Evolutionary conservation across 306 rosid genomes (phyloP).

Genomic region (Luffa aegyptiaca): DNA sequence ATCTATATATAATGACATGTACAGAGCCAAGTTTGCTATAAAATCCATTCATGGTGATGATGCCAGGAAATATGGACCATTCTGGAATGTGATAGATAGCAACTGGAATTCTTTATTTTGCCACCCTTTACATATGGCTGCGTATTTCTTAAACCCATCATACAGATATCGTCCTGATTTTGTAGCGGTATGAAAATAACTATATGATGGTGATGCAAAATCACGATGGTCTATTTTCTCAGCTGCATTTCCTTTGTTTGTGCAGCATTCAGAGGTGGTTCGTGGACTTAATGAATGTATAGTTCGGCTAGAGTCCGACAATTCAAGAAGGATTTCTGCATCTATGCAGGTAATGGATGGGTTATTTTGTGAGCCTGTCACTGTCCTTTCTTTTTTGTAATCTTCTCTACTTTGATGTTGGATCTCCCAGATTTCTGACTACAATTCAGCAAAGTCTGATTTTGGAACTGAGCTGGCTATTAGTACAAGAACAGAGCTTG

Average conservation of each 20-base stretch:
- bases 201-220: slow-evolving; percentile 6
- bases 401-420: slow-evolving; percentile 8
- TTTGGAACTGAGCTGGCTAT: slow-evolving; percentile 96
- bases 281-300: slow-evolving; percentile 90
- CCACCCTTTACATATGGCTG: slow-evolving; percentile 87
- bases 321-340: slow-evolving; percentile 63
- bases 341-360: slow-evolving; percentile 64
- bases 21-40: slow-evolving; percentile 72
- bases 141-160: slow-evolving; percentile 90
- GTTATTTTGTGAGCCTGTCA: neutral
- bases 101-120: slow-evolving; percentile 66
- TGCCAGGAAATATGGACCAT: slow-evolving; percentile 66
- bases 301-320: slow-evolving; percentile 75
- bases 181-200: slow-evolving; percentile 45
- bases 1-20: slow-evolving; percentile 61
- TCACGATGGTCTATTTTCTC: slow-evolving; percentile 24
- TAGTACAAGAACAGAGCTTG: slow-evolving; percentile 87
- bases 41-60: slow-evolving; percentile 60
- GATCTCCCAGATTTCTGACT: slow-evolving; percentile 65
- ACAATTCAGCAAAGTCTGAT: slow-evolving; percentile 75
- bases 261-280: slow-evolving; percentile 74
- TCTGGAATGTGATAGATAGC: slow-evolving; percentile 76
- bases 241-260: slow-evolving; percentile 19
- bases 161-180: slow-evolving; percentile 73
- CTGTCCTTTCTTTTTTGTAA: neutral